Conservation (phyloP, 495 filamentous ascomycete genomes). For the Hypoxylon cercidicola region DNA sequence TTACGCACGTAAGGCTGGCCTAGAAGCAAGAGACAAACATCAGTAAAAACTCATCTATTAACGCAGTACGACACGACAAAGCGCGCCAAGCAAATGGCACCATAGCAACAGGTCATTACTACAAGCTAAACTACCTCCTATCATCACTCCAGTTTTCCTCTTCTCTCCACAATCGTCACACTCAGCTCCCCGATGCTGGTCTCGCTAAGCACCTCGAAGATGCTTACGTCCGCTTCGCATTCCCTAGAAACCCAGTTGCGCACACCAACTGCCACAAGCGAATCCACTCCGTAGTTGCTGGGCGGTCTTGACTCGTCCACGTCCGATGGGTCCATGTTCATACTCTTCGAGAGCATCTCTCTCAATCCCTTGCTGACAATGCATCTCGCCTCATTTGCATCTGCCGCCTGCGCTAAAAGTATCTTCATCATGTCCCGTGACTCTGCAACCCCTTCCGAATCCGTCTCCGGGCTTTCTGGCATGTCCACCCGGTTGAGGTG, state of each 20-base stretch:
- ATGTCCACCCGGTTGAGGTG: conserved; percentile 47
- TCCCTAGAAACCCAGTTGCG: conserved; percentile 37
- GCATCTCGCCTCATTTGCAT: conserved; percentile 26
- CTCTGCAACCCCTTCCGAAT: conserved; percentile 2
- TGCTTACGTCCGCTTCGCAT: conserved; percentile 36
- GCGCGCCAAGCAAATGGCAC: no score
- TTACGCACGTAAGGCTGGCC: no score
- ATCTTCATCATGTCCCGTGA: conserved; percentile 22
- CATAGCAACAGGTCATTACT: no score
- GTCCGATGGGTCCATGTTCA: conserved; percentile 40
- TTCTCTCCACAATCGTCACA: conserved; percentile 32
- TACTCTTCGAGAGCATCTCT: conserved; percentile 42
- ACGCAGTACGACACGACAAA: no score
- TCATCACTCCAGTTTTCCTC: conserved; percentile 1
- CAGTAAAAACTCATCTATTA: no score
- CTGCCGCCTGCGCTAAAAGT: conserved; percentile 24
- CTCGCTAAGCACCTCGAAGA: conserved; percentile 41
- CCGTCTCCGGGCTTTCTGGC: conserved; percentile 7
- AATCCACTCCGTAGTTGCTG: conserved; percentile 45
- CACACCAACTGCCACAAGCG: conserved; percentile 40
- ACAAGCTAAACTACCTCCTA: not conserved
- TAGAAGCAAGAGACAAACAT: no score
- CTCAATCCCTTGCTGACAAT: conserved; percentile 36
- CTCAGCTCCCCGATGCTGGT: conserved; percentile 32
- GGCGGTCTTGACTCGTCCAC: conserved; percentile 35